Conservation (phyloP, 108 stramenopile genomes). For the Epithemia pelagica region DNA sequence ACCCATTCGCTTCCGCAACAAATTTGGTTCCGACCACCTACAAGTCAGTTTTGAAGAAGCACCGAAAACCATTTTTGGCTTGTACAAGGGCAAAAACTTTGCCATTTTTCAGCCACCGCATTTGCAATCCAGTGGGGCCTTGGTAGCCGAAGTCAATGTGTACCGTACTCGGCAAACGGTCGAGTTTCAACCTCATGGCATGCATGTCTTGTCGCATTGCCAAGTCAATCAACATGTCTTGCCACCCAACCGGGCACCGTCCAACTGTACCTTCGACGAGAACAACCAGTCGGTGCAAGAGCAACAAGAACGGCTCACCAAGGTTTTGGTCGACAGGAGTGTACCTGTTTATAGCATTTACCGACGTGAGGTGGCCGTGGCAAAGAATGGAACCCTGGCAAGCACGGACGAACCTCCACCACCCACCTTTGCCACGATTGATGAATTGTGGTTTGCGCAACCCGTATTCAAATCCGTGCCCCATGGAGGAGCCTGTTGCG, state of each 20-base stretch:
- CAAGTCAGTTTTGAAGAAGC: too few relatives aligned
- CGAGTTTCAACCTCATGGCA: too few relatives aligned
- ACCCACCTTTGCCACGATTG: constrained; percentile 12
- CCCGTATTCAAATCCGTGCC: background rate
- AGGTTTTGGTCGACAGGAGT: too few relatives aligned
- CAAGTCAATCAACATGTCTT: background rate
- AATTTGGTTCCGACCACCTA: background rate
- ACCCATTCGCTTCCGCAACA: background rate
- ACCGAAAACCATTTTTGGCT: background rate
- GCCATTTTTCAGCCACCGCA: background rate
- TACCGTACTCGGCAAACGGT: too few relatives aligned
- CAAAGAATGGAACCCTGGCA: too few relatives aligned
- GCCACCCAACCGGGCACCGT: too few relatives aligned
- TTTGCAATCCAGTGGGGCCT: background rate
- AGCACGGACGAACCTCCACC: background rate
- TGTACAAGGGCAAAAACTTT: background rate
- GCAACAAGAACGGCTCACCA: too few relatives aligned
- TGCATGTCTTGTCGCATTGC: background rate
- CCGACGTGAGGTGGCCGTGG: background rate
- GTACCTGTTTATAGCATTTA: too few relatives aligned
- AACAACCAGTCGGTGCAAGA: too few relatives aligned
- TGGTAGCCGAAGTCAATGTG: background rate
- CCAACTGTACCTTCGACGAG: too few relatives aligned
- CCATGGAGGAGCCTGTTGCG: constrained; percentile 3
- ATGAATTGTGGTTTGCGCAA: constrained; percentile 2